These are phyloP conservation scores for Cladosporium halotolerans DNA, from an alignment of 2,329 filamentous ascomycete species.

Conservation along the genomic window DNA sequence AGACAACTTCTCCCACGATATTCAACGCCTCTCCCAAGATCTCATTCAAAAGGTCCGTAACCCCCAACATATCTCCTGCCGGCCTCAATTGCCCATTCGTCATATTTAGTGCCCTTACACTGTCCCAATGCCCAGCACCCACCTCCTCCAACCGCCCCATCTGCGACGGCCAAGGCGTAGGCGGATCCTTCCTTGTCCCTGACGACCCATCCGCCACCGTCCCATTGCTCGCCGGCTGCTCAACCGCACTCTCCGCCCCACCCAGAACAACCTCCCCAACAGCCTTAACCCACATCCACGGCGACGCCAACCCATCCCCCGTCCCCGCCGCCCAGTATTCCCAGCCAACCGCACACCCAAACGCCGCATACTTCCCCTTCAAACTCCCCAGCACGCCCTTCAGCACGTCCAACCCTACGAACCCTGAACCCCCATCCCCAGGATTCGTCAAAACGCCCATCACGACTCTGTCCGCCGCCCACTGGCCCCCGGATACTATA, in stretches of 20 bases:
- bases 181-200: conserved; percentile 12
- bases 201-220: not conserved
- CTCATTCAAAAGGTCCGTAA: conserved; percentile 1
- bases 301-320: conserved; percentile 4
- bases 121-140: conserved; percentile 14
- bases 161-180: conserved; percentile 17
- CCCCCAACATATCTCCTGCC: conserved; percentile 14
- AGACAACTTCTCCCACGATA: not conserved
- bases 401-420: conserved; percentile 17
- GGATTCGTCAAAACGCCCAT: conserved; percentile 23
- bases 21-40: conserved; percentile 8
- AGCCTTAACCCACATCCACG: conserved; percentile 5
- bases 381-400: conserved; percentile 18
- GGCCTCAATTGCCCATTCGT: conserved; percentile 17
- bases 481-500: conserved; percentile 21
- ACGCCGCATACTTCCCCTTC: conserved; percentile 18
- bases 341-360: conserved; percentile 25
- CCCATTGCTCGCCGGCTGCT: not conserved
- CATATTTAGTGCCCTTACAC: conserved; percentile 21
- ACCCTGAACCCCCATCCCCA: conserved; percentile 24
- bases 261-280: conserved; percentile 1
- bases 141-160: conserved; percentile 15
- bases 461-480: conserved; percentile 18
- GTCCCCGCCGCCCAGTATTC: conserved; percentile 26
- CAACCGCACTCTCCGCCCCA: not conserved